phyloP scores from a whole-genome alignment of 306 rosid species.

The Senna siamea region DNA sequence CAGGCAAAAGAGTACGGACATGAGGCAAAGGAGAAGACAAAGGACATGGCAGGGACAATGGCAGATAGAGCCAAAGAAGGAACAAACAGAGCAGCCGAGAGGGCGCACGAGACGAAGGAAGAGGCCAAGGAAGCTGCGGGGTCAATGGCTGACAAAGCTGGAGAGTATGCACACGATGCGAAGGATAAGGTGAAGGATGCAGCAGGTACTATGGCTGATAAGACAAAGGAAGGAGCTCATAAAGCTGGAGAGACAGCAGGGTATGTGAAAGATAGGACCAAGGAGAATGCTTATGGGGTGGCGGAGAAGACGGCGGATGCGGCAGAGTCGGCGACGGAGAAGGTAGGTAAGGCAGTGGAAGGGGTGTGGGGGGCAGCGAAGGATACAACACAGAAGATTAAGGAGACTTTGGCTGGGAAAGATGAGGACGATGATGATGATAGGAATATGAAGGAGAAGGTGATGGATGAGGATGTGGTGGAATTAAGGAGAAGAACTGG shows the following conservation, averaged over 20 bases:
- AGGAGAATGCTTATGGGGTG: background rate
- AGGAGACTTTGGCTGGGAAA: slow-evolving; percentile 54
- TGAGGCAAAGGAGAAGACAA: slow-evolving; percentile 22
- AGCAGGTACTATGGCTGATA: slow-evolving; percentile 4
- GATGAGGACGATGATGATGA: slow-evolving; percentile 32
- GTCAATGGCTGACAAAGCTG: slow-evolving; percentile 9
- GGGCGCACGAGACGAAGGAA: slow-evolving; percentile 37
- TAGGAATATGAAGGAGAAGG: slow-evolving; percentile 16
- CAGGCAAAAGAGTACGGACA: slow-evolving; percentile 25
- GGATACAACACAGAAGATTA: slow-evolving; percentile 49
- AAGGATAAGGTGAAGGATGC: slow-evolving; percentile 18
- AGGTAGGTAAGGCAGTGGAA: slow-evolving; percentile 28
- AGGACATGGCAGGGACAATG: slow-evolving; percentile 17
- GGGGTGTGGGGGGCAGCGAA: slow-evolving; percentile 27
- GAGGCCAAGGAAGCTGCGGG: slow-evolving; percentile 20
- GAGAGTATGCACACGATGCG: background rate
- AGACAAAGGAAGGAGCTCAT: slow-evolving; percentile 25
- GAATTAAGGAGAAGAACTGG: slow-evolving; percentile 35
- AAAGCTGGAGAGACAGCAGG: slow-evolving; percentile 3
- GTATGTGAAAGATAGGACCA: slow-evolving; percentile 23
- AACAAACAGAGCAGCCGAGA: no score
- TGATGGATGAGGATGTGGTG: slow-evolving; percentile 41
- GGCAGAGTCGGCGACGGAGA: slow-evolving; percentile 21
- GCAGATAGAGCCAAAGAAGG: slow-evolving; percentile 29
- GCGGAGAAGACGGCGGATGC: background rate